Conservation (phyloP, 768 basidiomycete genomes). For the Pisolithus tinctorius region DNA sequence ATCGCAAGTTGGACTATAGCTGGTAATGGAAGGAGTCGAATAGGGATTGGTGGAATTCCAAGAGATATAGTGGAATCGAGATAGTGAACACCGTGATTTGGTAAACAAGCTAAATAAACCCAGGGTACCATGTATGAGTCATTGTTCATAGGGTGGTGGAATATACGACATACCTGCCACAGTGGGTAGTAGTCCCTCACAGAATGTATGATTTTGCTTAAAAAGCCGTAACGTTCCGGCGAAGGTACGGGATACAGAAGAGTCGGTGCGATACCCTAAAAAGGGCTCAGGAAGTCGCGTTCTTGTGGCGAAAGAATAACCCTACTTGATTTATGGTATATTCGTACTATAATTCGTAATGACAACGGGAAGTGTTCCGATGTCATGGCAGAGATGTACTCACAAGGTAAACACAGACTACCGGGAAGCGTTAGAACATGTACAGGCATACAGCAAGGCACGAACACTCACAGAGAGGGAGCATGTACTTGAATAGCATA, state of each 20-base stretch:
- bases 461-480: conserved; percentile 73
- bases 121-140: conserved; percentile 1
- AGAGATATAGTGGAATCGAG: conserved; percentile 86
- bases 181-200: conserved; percentile 92
- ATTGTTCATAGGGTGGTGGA: conserved; percentile 7
- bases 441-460: neutral
- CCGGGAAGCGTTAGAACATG: conserved; percentile 8
- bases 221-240: conserved; percentile 46
- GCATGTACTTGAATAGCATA: conserved; percentile 76
- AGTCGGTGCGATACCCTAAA: conserved; percentile 82
- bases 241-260: conserved; percentile 82
- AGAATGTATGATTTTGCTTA: conserved; percentile 74
- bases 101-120: conserved; percentile 57
- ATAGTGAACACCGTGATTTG: conserved; percentile 92
- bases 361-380: neutral
- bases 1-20: conserved; percentile 68
- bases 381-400: conserved; percentile 18
- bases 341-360: conserved; percentile 58
- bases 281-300: neutral
- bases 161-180: conserved; percentile 62
- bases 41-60: conserved; percentile 74
- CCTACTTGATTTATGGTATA: conserved; percentile 86
- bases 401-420: conserved; percentile 59
- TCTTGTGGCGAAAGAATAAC: conserved; percentile 2
- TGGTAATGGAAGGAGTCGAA: conserved; percentile 62